Conservation (phyloP, 768 basidiomycete species). For the Boletus subparvulus region DNA sequence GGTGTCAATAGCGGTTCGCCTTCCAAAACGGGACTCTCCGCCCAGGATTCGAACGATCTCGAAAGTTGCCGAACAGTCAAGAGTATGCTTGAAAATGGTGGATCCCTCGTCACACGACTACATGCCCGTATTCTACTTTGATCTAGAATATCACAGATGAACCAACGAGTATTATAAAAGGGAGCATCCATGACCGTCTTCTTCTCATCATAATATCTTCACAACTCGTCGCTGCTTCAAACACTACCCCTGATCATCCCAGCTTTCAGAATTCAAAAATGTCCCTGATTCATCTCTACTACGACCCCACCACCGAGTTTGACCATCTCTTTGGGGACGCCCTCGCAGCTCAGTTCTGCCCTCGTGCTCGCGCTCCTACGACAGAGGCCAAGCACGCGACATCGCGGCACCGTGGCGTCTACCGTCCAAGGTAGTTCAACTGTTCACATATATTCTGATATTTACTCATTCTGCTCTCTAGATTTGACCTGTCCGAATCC, state of each 20-base stretch:
- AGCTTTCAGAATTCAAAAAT: not conserved
- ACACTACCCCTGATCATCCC: no score
- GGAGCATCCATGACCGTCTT: not conserved
- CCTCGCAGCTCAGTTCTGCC: constrained; percentile 20
- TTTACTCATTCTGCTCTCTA: constrained; percentile 4
- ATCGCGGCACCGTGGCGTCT: not conserved
- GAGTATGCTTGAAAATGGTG: not conserved
- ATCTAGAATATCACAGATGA: constrained; percentile 7
- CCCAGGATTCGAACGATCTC: not conserved
- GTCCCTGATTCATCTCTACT: constrained; percentile 1
- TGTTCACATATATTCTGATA: not conserved
- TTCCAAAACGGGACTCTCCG: not conserved
- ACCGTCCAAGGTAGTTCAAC: constrained; percentile 22
- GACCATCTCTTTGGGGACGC: constrained; percentile 17
- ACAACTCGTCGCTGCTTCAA: not conserved
- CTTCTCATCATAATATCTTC: not conserved
- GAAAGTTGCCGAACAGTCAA: constrained; percentile 7
- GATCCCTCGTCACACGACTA: not conserved
- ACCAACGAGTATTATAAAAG: constrained; percentile 4
- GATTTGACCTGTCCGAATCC: constrained; percentile 49
- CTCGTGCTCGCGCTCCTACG: not conserved
- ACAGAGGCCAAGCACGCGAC: not conserved
- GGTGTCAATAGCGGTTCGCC: not conserved
- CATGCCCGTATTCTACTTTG: not conserved
- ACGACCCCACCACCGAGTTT: not conserved